Evolutionary conservation across 2,329 filamentous ascomycete genomes (phyloP), one percentile per base, ranked within the genome.

Genomic region (Mycosphaerella sp.): DNA sequence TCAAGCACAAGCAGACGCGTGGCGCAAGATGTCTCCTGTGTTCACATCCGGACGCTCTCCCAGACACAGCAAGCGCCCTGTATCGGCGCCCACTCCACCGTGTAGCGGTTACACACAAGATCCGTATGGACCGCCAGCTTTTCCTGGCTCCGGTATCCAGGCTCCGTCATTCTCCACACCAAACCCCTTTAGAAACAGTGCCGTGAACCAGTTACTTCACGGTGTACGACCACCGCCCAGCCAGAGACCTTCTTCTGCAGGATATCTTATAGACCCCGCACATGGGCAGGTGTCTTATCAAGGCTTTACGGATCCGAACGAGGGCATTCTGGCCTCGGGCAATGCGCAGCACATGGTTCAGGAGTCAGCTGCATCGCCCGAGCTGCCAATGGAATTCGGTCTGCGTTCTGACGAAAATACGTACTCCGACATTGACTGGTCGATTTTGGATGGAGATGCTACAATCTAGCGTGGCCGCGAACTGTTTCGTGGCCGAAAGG

Each of bases 351-450:
- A 21, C 1, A 17, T 7, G 2, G 4, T 10, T 5, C 39, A 27
- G 17, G 27, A 41, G 7, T 32, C 27, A 17, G 14, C 34, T 13
- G 28, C 18, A 27, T 36, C 17, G 21, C 13, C n/a, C n/a, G 45
- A 39, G 10, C 13, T 42, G 16, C 37, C 18, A 42, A 12, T 18
- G 9, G 37, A 27, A 16, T 17, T 13, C 6, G 16, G 7, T 21
- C n/a, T 30, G 1, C 17, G 12, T 28, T 14, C 16, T 14, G 45
- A 35, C 18, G 37, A 42, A 14, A 35, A 27, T 8, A 21, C 27
- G 25, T 42, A 32, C 17, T 41, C 45, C 21, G 45, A 49, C 9
- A 25, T 49, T 42, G 45, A 49, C 18, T 49, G 45, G 45, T 21
- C 37, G 27, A 28, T 49, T 14, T 17, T 49, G 13, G 39, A 32